These are phyloP conservation scores for Sclerotinia minor DNA, from an alignment of 2,329 filamentous ascomycete species.

Conservation along the genomic window DNA sequence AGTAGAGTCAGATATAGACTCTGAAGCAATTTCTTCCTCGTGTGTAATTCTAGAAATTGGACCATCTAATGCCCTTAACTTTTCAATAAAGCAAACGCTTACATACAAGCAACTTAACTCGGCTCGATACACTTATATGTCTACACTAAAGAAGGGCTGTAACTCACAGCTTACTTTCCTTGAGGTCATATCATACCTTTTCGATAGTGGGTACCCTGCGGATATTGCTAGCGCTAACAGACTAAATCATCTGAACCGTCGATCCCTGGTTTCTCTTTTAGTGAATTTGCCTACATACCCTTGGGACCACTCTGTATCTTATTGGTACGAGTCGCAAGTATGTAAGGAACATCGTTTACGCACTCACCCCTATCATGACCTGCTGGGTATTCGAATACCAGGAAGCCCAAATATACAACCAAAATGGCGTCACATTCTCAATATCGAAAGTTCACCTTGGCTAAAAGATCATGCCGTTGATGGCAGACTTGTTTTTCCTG, in stretches of 20 bases:
- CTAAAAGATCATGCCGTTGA: conserved; percentile 51
- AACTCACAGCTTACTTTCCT: conserved; percentile 26
- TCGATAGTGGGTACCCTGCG: conserved; percentile 36
- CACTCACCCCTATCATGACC: conserved; percentile 1
- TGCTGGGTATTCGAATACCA: conserved; percentile 8
- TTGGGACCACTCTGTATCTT: conserved; percentile 53
- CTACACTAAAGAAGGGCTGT: conserved; percentile 23
- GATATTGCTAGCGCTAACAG: conserved; percentile 52
- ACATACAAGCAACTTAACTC: conserved; percentile 37
- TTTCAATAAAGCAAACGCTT: conserved; percentile 31
- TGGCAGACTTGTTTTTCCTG: conserved; percentile 40
- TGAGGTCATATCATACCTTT: conserved; percentile 25
- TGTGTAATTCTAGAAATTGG: conserved; percentile 28
- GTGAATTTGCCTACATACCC: conserved; percentile 51
- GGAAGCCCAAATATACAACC: neutral
- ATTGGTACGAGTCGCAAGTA: conserved; percentile 55
- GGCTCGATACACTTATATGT: conserved; percentile 39
- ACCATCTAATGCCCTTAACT: conserved; percentile 29
- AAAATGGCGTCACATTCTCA: conserved; percentile 5
- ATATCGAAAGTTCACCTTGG: conserved; percentile 9
- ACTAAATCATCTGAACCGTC: conserved; percentile 37
- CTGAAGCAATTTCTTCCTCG: neutral
- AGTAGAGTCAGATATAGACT: neutral
- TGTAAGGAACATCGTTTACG: conserved; percentile 44
- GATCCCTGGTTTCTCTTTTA: neutral